Evolutionary conservation across 202 grass and related monocot species (phyloP), one percentile per base, ranked within the genome.

Genomic region (Carex sylvatica): DNA sequence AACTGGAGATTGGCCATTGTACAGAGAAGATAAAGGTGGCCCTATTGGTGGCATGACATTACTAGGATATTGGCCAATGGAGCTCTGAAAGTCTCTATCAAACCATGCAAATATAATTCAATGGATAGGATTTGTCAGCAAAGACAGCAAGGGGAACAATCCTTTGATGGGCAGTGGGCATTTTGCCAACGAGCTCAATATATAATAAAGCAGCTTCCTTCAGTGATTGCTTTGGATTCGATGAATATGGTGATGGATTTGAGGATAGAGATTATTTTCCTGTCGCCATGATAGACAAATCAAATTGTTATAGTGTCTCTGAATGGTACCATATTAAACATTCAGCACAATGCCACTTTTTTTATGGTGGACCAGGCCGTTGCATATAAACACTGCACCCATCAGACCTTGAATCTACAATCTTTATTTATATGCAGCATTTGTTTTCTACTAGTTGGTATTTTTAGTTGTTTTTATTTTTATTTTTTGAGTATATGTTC

Each of bases 1-100:
- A 11, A 79, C 54, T 2, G 54, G 54, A 62, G 76, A 79, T 40
- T 79, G 77, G 77, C 64, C 77, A 46, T 16, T 80, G 36, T 80
- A 64, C 13, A 44, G 56, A 80, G 77, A 63, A 80, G 51, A 80
- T 64, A 8, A n/a, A 42, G 35, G 35, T 28, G 77, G 77, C 7
- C 56, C 77, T 14, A 80, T 80, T 2, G 77, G 20, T 44, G 77
- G 77, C 9, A 80, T 64, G 58, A 80, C 58, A 80, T 63, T 80
- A 58, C 77, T 80, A 13, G 77, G 77, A 80, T 80, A 33, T 33
- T 80, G 77, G 77, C 58, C 77, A 46, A 10, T 0, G 26, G 9
- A 58, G 4, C 33, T 80, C 18, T 80, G 64, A 9, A 80, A 16
- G 0, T 24, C 7, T 20, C 47, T 64, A 28, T 80, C 58, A 4